Percentiles rank a stretch among this genome's conserved stretches.
Evolutionary conservation across 1,284 basidiomycete species (phyloP).

Genomic region (Pholiota adiposa): DNA sequence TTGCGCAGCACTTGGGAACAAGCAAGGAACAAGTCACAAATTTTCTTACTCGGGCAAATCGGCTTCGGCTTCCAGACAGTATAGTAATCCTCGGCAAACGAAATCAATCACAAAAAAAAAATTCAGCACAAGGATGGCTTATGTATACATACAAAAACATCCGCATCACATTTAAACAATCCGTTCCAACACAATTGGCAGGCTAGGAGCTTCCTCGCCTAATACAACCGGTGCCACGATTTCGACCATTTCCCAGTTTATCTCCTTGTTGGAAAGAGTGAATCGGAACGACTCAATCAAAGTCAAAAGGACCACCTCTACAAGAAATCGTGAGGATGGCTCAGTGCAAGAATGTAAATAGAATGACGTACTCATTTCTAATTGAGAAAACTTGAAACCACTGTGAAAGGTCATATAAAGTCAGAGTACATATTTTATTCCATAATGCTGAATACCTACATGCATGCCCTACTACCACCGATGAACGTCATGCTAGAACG

Average conservation of each 20-base stretch:
- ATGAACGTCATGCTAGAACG: constrained; percentile 45
- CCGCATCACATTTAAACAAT: not conserved
- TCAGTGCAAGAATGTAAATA: not conserved
- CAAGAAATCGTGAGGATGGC: not conserved
- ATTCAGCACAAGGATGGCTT: too few relatives aligned
- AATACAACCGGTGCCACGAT: constrained; percentile 8
- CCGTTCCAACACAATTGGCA: constrained; percentile 8
- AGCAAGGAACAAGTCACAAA: too few relatives aligned
- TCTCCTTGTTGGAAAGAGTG: constrained; percentile 16
- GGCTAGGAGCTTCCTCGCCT: constrained; percentile 1
- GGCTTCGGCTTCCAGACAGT: too few relatives aligned
- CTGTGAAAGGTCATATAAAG: constrained; percentile 9
- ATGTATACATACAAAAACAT: too few relatives aligned
- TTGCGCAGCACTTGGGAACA: too few relatives aligned
- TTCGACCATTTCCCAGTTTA: constrained; percentile 17
- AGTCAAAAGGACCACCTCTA: constrained; percentile 16
- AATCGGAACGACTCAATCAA: constrained; percentile 19
- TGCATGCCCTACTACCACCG: constrained; percentile 43
- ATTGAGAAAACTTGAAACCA: constrained; percentile 35
- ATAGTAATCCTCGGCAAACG: too few relatives aligned
- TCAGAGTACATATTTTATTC: not conserved
- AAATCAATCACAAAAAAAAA: too few relatives aligned
- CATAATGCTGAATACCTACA: constrained; percentile 21
- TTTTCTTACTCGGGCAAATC: too few relatives aligned
- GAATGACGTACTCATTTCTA: constrained; percentile 32